phyloP scores from a whole-genome alignment of 1,284 basidiomycete genomes.

The Ganoderma boninense region DNA sequence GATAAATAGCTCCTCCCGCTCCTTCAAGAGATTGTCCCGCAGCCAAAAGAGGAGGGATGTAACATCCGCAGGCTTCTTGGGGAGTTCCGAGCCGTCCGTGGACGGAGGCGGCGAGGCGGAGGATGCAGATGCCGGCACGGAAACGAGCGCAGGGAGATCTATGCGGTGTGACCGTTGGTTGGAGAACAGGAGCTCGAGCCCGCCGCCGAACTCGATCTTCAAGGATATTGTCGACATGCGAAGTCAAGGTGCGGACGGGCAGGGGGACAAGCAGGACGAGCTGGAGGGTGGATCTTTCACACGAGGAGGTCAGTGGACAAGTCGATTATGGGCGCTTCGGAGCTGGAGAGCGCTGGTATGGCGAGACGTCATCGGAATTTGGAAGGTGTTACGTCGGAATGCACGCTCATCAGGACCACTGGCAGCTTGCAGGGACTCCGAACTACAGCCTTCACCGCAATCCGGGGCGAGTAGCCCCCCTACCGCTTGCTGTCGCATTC shows the following conservation, averaged over 20 bases:
- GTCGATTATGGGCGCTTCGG: background rate
- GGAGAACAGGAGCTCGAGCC: slow-evolving; percentile 84
- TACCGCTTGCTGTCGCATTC: background rate
- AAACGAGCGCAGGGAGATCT: slow-evolving; percentile 60
- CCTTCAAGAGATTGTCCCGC: slow-evolving; percentile 80
- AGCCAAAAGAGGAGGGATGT: slow-evolving; percentile 84
- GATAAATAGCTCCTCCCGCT: slow-evolving; percentile 90
- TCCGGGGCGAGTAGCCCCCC: background rate
- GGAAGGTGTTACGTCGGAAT: background rate
- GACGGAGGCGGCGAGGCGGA: background rate
- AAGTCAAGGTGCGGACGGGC: background rate
- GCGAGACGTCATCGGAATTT: background rate
- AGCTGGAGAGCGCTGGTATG: background rate
- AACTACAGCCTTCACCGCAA: background rate
- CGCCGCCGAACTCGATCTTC: slow-evolving; percentile 80
- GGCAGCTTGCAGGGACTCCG: background rate
- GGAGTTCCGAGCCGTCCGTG: slow-evolving; percentile 29
- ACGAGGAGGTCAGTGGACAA: background rate
- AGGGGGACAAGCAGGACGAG: too few relatives aligned
- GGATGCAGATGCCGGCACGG: slow-evolving; percentile 16
- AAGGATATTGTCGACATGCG: slow-evolving; percentile 42
- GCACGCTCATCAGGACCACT: background rate
- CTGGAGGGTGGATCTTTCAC: background rate
- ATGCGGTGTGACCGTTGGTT: slow-evolving; percentile 72
- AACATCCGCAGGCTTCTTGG: slow-evolving; percentile 68